A percentile compares a stretch with the other conserved stretches of the same genome.
These are phyloP conservation scores for Colletotrichum destructivum DNA, from an alignment of 2,329 filamentous ascomycete genomes.

Conservation along the genomic window DNA sequence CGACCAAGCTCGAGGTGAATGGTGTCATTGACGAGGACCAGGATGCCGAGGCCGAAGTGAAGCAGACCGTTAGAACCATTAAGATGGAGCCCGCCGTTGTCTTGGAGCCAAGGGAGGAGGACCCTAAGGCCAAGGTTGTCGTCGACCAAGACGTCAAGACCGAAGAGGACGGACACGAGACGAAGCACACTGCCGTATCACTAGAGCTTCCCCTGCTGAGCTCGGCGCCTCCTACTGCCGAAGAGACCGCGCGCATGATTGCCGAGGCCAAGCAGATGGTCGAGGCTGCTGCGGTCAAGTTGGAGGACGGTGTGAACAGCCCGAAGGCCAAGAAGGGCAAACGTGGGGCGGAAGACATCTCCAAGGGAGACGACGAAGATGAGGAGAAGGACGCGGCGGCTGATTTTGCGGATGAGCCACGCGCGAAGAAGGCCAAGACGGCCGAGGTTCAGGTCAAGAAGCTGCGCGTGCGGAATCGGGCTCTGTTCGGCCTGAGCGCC, in stretches of 20 bases:
- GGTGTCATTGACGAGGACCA: slow-evolving; percentile 48
- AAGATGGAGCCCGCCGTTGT: slow-evolving; percentile 65
- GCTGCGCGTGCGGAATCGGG: slow-evolving; percentile 88
- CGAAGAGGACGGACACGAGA: slow-evolving; percentile 71
- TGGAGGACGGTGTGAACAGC: slow-evolving; percentile 49
- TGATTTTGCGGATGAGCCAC: slow-evolving; percentile 58
- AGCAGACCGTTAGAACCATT: slow-evolving; percentile 60
- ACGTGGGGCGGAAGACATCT: slow-evolving; percentile 82
- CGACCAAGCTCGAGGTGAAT: slow-evolving; percentile 49
- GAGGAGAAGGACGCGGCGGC: slow-evolving; percentile 62
- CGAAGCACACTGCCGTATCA: slow-evolving; percentile 80
- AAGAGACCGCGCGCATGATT: slow-evolving; percentile 87
- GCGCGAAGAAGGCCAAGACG: slow-evolving; percentile 84
- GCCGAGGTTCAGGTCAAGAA: slow-evolving; percentile 83
- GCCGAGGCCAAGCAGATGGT: slow-evolving; percentile 92
- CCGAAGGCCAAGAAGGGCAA: slow-evolving; percentile 70
- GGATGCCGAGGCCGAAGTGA: slow-evolving; percentile 50
- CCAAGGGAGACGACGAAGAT: slow-evolving; percentile 73
- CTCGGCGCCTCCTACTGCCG: slow-evolving; percentile 79
- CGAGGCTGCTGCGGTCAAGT: slow-evolving; percentile 70
- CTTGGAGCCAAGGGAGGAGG: slow-evolving; percentile 68
- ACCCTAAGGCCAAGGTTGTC: slow-evolving; percentile 77
- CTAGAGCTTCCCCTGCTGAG: slow-evolving; percentile 77
- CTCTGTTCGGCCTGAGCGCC: slow-evolving; percentile 87
- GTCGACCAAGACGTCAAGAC: slow-evolving; percentile 76